Percentiles rank a stretch among this genome's conserved stretches.
Evolutionary conservation across 2,329 filamentous ascomycete species (phyloP).

Genomic region (Phialophora verrucosa): DNA sequence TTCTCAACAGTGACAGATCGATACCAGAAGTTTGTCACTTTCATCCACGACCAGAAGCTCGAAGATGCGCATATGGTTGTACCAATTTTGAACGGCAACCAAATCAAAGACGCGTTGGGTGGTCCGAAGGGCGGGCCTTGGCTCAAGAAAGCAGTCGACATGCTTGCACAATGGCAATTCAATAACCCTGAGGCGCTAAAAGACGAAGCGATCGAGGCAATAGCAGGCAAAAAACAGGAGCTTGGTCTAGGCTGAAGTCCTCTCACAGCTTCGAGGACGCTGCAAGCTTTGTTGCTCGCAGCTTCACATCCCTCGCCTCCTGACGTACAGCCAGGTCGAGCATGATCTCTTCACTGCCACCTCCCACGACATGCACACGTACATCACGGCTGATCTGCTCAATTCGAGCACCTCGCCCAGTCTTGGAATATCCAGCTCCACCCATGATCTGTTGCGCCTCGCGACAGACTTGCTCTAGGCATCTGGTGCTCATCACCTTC

Average conservation of each 20-base stretch:
- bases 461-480: slow-evolving; percentile 59
- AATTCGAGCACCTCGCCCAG: slow-evolving; percentile 72
- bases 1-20: slow-evolving; percentile 35
- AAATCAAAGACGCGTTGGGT: slow-evolving; percentile 70
- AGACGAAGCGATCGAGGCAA: slow-evolving; percentile 54
- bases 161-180: slow-evolving; percentile 87
- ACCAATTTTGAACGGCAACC: slow-evolving; percentile 74
- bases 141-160: slow-evolving; percentile 78
- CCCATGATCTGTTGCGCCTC: slow-evolving; percentile 66
- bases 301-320: slow-evolving; percentile 68
- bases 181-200: slow-evolving; percentile 60
- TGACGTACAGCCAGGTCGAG: slow-evolving; percentile 72
- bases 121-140: slow-evolving; percentile 77
- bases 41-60: slow-evolving; percentile 58
- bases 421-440: slow-evolving; percentile 73
- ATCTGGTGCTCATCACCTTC: slow-evolving; percentile 66
- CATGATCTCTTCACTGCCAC: slow-evolving; percentile 75
- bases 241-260: slow-evolving; percentile 48
- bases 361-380: slow-evolving; percentile 66
- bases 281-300: slow-evolving; percentile 32
- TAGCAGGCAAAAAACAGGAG: slow-evolving; percentile 58
- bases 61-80: slow-evolving; percentile 56
- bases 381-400: slow-evolving; percentile 71
- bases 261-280: slow-evolving; percentile 34
- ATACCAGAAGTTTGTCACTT: slow-evolving; percentile 61